phyloP scores from a whole-genome alignment of 2,329 filamentous ascomycete species.

The Penicillium sp. region DNA sequence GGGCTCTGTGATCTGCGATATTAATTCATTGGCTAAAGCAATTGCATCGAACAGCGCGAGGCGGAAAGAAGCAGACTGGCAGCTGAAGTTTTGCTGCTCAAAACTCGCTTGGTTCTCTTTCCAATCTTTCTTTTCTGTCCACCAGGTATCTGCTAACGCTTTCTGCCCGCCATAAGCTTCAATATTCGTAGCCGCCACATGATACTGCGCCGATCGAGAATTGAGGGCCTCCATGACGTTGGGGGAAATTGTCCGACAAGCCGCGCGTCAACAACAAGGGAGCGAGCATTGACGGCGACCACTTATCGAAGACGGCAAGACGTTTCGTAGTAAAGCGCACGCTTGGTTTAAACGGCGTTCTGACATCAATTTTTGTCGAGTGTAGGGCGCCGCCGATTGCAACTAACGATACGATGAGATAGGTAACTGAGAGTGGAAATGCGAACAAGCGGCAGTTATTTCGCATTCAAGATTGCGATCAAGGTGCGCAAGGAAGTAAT shows the following conservation, averaged over 20 bases:
- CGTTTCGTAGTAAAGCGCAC: neutral
- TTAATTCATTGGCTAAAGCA: slow-evolving; percentile 10
- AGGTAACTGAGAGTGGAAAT: neutral
- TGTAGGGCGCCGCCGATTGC: neutral
- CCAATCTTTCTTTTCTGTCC: neutral
- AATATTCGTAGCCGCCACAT: neutral
- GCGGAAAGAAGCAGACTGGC: neutral
- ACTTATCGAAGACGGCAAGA: neutral
- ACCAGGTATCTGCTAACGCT: neutral
- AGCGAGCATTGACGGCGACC: slow-evolving; percentile 9
- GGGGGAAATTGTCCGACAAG: slow-evolving; percentile 2
- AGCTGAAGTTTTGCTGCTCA: neutral
- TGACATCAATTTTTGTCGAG: slow-evolving; percentile 5
- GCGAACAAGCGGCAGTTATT: neutral
- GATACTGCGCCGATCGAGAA: neutral
- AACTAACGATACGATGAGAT: neutral
- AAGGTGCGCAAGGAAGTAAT: neutral
- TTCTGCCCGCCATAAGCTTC: neutral
- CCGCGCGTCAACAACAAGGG: neutral
- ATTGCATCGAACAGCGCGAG: slow-evolving; percentile 9
- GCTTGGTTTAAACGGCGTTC: neutral
- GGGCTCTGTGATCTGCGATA: slow-evolving; percentile 11
- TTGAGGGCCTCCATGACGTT: slow-evolving; percentile 4
- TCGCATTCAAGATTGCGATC: neutral
- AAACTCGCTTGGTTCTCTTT: neutral